These are phyloP conservation scores for Chalciporus sp. DNA, from an alignment of 1,284 basidiomycete genomes.

Conservation along the genomic window DNA sequence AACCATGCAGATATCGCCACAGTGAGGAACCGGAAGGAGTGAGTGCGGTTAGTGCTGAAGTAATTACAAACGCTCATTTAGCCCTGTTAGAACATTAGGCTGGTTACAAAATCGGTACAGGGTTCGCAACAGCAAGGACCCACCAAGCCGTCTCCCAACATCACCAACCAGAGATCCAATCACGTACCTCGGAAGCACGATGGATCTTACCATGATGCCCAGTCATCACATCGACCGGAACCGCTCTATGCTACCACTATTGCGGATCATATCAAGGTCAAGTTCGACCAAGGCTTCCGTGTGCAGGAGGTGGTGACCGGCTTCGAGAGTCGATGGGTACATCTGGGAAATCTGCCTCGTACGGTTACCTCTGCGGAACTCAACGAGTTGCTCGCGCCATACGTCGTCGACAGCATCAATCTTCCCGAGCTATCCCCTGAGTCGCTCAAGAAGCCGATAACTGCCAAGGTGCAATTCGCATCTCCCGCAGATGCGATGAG, in stretches of 20 bases:
- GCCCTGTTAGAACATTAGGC: neutral
- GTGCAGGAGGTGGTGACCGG: constrained; percentile 41
- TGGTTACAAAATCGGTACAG: neutral
- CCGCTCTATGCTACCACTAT: constrained; percentile 23
- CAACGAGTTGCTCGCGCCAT: constrained; percentile 31
- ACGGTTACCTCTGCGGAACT: constrained; percentile 14
- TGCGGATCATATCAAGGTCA: constrained; percentile 37
- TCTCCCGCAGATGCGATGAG: constrained; percentile 48
- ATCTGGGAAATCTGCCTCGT: constrained; percentile 36
- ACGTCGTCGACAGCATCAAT: constrained; percentile 44
- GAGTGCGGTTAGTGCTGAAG: neutral
- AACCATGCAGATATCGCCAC: constrained; percentile 15
- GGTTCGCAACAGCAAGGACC: neutral
- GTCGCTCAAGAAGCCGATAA: constrained; percentile 24
- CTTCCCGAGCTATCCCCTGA: constrained; percentile 25
- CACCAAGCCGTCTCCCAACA: neutral
- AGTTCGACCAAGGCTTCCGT: constrained; percentile 42
- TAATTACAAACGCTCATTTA: neutral
- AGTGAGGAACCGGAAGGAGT: constrained; percentile 7
- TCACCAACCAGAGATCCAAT: neutral
- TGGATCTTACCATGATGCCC: neutral
- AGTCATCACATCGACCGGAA: constrained; percentile 14
- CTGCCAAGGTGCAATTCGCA: constrained; percentile 47
- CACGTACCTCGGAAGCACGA: neutral
- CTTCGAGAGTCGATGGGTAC: constrained; percentile 47